These are phyloP conservation scores for Colletotrichum echinochloae DNA, from an alignment of 2,329 filamentous ascomycete species.

Conservation along the genomic window DNA sequence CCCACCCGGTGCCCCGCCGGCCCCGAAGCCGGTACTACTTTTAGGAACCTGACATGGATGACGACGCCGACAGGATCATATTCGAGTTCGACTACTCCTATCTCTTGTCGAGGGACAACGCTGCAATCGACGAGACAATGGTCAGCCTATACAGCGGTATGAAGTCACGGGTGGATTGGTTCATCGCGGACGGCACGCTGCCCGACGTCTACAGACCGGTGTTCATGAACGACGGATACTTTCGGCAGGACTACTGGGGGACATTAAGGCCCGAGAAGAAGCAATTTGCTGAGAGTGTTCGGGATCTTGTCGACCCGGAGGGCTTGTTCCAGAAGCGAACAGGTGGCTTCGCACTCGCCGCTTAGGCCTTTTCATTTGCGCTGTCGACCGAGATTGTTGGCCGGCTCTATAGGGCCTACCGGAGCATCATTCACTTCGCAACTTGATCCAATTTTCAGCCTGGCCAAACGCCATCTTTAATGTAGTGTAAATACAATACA, in stretches of 20 bases:
- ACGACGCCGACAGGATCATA: slow-evolving; percentile 54
- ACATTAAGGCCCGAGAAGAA: slow-evolving; percentile 51
- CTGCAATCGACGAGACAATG: slow-evolving; percentile 51
- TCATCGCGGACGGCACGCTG: slow-evolving; percentile 50
- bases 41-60: too few relatives aligned
- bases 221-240: slow-evolving; percentile 59
- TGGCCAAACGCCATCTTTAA: background rate
- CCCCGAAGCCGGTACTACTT: too few relatives aligned
- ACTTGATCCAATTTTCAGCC: background rate
- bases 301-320: slow-evolving; percentile 52
- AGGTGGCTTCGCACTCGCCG: slow-evolving; percentile 53
- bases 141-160: slow-evolving; percentile 52
- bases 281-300: slow-evolving; percentile 50
- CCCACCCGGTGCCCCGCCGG: too few relatives aligned
- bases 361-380: background rate
- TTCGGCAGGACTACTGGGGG: slow-evolving; percentile 57
- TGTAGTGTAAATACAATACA: slow-evolving; percentile 12
- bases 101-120: slow-evolving; percentile 45
- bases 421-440: background rate
- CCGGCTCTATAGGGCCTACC: background rate
- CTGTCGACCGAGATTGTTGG: background rate
- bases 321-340: slow-evolving; percentile 55
- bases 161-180: slow-evolving; percentile 46
- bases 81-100: slow-evolving; percentile 59
- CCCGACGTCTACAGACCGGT: slow-evolving; percentile 54